Percentiles rank a stretch among this genome's conserved stretches.
phyloP scores from a whole-genome alignment of 192 early-diverging fungal species.

The Coemansia sp. region DNA sequence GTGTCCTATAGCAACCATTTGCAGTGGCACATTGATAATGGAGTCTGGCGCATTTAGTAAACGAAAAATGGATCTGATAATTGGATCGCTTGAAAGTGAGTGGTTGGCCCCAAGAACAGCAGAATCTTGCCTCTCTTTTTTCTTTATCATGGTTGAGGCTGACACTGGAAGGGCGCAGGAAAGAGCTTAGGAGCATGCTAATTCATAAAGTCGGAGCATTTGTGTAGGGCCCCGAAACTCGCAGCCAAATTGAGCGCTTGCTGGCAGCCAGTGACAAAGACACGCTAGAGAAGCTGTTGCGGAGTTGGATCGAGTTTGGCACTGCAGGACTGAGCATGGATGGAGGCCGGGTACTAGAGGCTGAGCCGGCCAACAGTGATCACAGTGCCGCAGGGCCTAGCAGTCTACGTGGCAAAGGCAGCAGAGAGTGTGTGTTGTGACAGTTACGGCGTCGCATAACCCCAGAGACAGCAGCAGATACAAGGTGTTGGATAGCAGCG shows the following conservation, averaged over 20 bases:
- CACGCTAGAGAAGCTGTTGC: slow-evolving; percentile 35
- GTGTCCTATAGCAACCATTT: no score
- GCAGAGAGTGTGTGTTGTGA: slow-evolving; percentile 75
- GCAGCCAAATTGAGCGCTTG: slow-evolving; percentile 39
- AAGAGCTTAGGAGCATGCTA: background rate
- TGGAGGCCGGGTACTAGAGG: slow-evolving; percentile 89
- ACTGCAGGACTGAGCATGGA: slow-evolving; percentile 89
- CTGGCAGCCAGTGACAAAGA: slow-evolving; percentile 18
- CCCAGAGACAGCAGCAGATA: slow-evolving; percentile 92
- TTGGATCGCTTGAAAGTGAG: no score
- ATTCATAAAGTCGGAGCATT: background rate
- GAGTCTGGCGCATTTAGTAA: no score
- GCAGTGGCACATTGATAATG: no score
- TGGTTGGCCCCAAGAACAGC: no score
- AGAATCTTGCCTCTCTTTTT: no score
- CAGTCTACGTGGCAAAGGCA: slow-evolving; percentile 61
- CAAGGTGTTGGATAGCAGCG: no score
- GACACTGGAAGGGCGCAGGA: no score
- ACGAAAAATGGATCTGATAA: no score
- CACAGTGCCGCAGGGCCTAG: slow-evolving; percentile 86
- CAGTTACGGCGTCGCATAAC: slow-evolving; percentile 96
- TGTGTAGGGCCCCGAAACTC: slow-evolving; percentile 39
- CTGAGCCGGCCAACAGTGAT: slow-evolving; percentile 94
- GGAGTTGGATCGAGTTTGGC: slow-evolving; percentile 72
- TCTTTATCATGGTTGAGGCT: no score